These are phyloP conservation scores for Cladophialophora bantiana DNA, from an alignment of 2,329 filamentous ascomycete genomes.

Conservation along the genomic window DNA sequence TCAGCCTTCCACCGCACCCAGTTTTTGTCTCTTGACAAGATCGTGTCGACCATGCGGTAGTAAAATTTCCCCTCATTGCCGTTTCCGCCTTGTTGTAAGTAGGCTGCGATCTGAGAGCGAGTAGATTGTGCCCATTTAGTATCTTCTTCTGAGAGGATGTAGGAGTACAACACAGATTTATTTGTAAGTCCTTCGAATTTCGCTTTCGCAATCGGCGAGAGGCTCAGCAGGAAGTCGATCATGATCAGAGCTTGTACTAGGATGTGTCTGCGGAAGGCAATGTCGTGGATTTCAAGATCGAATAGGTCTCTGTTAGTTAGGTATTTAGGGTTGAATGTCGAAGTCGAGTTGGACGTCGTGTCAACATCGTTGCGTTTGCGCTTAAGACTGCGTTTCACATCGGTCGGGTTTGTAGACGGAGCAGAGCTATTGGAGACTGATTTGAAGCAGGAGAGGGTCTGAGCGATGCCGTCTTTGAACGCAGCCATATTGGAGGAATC, in stretches of 20 bases:
- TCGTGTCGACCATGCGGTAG: constrained; percentile 94
- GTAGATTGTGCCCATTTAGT: constrained; percentile 83
- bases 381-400: constrained; percentile 70
- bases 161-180: constrained; percentile 84
- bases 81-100: constrained; percentile 65
- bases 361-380: constrained; percentile 69
- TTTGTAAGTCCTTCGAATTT: constrained; percentile 78
- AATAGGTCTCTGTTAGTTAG: constrained; percentile 97
- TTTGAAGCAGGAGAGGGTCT: constrained; percentile 77
- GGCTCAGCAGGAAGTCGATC: constrained; percentile 91
- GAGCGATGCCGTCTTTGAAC: constrained; percentile 69
- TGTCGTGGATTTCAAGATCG: constrained; percentile 91
- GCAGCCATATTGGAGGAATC: constrained; percentile 69
- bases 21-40: constrained; percentile 94
- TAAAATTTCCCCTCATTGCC: constrained; percentile 90
- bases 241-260: constrained; percentile 94
- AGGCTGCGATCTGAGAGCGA: constrained; percentile 78
- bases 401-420: constrained; percentile 63
- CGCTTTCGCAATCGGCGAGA: constrained; percentile 81
- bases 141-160: constrained; percentile 81
- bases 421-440: constrained; percentile 72
- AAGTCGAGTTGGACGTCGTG: constrained; percentile 50
- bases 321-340: constrained; percentile 95
- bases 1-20: constrained; percentile 99
- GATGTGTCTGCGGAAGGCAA: constrained; percentile 92